A percentile compares a stretch with the other conserved stretches of the same genome.
phyloP scores from a whole-genome alignment of 2,329 filamentous ascomycete genomes.

The Cordyceps pruinosa region DNA sequence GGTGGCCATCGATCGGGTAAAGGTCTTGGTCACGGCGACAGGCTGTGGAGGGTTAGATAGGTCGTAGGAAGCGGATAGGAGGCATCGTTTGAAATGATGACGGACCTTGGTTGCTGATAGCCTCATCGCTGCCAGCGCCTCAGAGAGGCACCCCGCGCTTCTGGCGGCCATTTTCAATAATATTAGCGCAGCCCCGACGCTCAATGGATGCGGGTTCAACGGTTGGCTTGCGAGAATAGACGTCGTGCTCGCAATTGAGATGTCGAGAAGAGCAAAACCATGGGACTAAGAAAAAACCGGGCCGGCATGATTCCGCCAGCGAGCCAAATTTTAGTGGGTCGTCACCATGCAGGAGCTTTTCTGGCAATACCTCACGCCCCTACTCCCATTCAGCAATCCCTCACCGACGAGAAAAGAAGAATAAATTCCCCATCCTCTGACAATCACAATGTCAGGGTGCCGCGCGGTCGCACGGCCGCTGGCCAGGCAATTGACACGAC shows the following conservation, averaged over 20 bases:
- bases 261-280: conserved; percentile 19
- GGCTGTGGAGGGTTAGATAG: conserved; percentile 23
- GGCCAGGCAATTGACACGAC: conserved; percentile 42
- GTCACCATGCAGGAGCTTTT: conserved; percentile 22
- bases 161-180: conserved; percentile 36
- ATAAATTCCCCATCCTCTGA: conserved; percentile 6
- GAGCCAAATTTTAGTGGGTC: conserved; percentile 25
- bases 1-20: conserved; percentile 51
- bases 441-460: conserved; percentile 48
- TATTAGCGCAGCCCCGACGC: background rate
- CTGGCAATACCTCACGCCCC: conserved; percentile 13
- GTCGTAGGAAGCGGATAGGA: conserved; percentile 24
- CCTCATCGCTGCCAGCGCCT: conserved; percentile 45
- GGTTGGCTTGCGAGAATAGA: background rate
- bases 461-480: conserved; percentile 53
- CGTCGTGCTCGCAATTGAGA: conserved; percentile 1
- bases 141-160: conserved; percentile 42
- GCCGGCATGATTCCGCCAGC: conserved; percentile 22
- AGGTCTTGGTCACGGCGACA: conserved; percentile 30
- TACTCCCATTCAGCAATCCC: conserved; percentile 12
- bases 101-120: conserved; percentile 36
- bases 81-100: background rate
- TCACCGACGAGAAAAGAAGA: conserved; percentile 3
- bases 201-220: background rate
- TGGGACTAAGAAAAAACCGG: conserved; percentile 20